A percentile compares a stretch with the other conserved stretches of the same genome.
Evolutionary conservation across 1,284 basidiomycete genomes (phyloP).

Genomic region (Heliocybe sulcata): DNA sequence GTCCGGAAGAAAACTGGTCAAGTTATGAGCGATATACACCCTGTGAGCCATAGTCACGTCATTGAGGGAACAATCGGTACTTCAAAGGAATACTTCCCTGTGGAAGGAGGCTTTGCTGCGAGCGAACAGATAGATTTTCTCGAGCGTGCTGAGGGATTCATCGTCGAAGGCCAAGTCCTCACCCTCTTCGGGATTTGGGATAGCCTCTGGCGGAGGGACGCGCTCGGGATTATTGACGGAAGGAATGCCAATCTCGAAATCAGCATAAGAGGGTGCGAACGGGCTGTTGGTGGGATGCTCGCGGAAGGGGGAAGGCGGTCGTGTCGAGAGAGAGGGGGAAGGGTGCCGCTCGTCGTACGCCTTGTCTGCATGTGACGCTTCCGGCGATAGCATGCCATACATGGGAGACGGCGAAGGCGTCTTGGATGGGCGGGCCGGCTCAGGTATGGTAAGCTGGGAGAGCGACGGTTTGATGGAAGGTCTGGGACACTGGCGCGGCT

Average conservation of each 20-base stretch:
- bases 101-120: conserved; percentile 84
- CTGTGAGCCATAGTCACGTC: conserved; percentile 18
- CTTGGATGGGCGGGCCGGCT: neutral
- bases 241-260: conserved; percentile 20
- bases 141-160: conserved; percentile 77
- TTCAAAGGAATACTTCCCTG: conserved; percentile 25
- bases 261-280: conserved; percentile 7
- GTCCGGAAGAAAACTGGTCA: conserved; percentile 68
- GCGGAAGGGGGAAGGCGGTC: neutral
- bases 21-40: conserved; percentile 77
- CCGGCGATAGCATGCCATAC: neutral
- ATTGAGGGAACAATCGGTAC: neutral
- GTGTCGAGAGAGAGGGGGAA: neutral
- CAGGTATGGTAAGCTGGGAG: neutral
- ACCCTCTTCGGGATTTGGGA: conserved; percentile 13
- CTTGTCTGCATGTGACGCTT: neutral
- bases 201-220: conserved; percentile 3
- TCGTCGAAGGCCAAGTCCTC: conserved; percentile 56
- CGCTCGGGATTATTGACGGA: conserved; percentile 3
- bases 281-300: neutral
- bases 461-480: neutral
- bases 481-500: neutral
- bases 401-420: neutral
- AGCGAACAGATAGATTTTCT: conserved; percentile 92
- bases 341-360: conserved; percentile 1